phyloP scores from a whole-genome alignment of 2,329 filamentous ascomycete genomes.

The Rhinocladiella similis region DNA sequence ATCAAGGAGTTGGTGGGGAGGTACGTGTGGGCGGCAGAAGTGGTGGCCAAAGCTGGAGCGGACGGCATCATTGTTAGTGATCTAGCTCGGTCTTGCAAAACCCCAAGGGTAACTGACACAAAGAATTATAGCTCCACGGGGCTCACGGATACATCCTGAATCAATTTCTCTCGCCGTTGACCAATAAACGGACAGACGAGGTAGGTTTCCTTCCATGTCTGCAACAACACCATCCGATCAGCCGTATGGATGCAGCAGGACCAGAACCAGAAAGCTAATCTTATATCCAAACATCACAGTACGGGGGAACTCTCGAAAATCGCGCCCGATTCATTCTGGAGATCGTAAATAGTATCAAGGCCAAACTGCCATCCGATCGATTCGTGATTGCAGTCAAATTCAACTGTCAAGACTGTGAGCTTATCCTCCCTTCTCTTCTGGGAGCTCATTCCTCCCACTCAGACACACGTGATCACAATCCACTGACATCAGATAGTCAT shows the following conservation, averaged over 20 bases:
- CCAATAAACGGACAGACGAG: conserved; percentile 50
- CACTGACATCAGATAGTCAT: conserved; percentile 23
- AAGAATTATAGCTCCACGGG: conserved; percentile 49
- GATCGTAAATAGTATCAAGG: conserved; percentile 30
- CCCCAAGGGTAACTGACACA: not conserved
- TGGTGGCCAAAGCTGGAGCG: conserved; percentile 26
- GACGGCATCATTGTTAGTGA: conserved; percentile 28
- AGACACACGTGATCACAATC: conserved; percentile 8
- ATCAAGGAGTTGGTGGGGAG: conserved; percentile 26
- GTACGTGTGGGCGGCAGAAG: conserved; percentile 28
- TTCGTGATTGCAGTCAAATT: conserved; percentile 53
- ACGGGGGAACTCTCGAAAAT: conserved; percentile 49
- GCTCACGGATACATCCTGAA: conserved; percentile 53
- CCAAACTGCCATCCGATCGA: conserved; percentile 39
- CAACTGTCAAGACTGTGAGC: conserved; percentile 50
- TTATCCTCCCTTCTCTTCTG: not conserved
- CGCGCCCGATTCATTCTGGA: conserved; percentile 43
- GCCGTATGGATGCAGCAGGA: not conserved
- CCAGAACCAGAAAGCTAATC: not conserved
- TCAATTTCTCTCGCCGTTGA: conserved; percentile 40
- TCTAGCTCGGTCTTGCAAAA: not conserved
- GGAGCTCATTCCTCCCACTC: not conserved
- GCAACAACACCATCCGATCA: not conserved
- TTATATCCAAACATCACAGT: conserved; percentile 28
- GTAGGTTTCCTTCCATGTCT: conserved; percentile 1